Evolutionary conservation across 2,329 filamentous ascomycete species (phyloP).

Genomic region (Cladosporium sp.): DNA sequence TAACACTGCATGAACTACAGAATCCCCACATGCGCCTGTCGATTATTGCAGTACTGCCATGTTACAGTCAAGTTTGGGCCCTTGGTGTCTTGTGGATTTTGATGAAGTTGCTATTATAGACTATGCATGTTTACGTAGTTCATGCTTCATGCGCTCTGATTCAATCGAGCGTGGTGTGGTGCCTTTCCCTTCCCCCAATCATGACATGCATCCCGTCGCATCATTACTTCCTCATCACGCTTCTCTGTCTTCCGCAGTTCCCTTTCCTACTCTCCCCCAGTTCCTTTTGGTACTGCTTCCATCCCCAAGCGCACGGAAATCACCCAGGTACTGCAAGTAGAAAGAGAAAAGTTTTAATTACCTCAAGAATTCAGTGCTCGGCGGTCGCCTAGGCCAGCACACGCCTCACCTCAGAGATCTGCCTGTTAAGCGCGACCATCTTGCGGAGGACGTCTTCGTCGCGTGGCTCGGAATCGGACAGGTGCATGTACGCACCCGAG

Average conservation of each 20-base stretch:
- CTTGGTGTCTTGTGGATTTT: too few species aligned
- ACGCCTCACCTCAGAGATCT: constrained; percentile 24
- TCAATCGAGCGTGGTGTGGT: background rate
- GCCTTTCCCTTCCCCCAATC: background rate
- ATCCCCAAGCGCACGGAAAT: too few species aligned
- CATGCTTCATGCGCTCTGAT: background rate
- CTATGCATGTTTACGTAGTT: background rate
- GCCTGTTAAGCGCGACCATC: constrained; percentile 26
- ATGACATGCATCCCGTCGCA: background rate
- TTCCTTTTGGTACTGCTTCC: too few species aligned
- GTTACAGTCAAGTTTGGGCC: too few species aligned
- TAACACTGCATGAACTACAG: background rate
- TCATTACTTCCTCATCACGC: too few species aligned
- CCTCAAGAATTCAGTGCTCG: too few species aligned
- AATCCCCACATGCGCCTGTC: too few species aligned
- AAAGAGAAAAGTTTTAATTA: too few species aligned
- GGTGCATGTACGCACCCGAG: constrained; percentile 53
- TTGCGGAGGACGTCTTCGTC: constrained; percentile 41
- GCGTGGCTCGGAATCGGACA: constrained; percentile 49
- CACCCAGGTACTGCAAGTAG: too few species aligned
- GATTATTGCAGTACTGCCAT: too few species aligned
- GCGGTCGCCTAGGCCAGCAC: background rate
- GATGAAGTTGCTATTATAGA: background rate
- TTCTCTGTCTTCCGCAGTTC: too few species aligned
- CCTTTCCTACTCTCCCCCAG: too few species aligned